Base-by-base conservation (phyloP, 1,139 yeast genomes). In the Diutina neorugosa region DNA sequence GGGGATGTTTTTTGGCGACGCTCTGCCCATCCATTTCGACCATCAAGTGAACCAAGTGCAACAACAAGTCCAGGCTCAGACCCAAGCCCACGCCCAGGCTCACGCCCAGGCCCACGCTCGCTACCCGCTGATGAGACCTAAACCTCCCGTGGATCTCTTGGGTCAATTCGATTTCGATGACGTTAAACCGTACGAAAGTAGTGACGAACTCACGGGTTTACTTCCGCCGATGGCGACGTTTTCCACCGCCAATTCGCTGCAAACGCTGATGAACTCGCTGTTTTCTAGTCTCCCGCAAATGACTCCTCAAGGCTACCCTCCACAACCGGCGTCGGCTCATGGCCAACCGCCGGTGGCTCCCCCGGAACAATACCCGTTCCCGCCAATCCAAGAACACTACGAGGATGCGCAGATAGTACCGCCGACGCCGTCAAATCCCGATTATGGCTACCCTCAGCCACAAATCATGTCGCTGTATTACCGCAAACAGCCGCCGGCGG, bases 161-260 rank as follows among this genome's bases (percentile, higher is more conserved):
- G 40, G 50, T 4, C 50, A 46, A n/a, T 46, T 46, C 27, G 50
- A 46, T 25, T 46, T 46, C n/a, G 48, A 44, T 4, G 34, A 16
- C 18, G 25, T 44, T 2, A 21, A 16, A 20, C 34, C 48, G 3
- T 44, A 44, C 34, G 50, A 46, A 9, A 27, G 50, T 41, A 27
- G 20, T 41, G 50, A 27, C 31, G 50, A 46, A 19, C 21, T 46
- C n/a, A 46, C 50, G 40, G 50, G 41, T 4, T 18, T 46, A 8
- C n/a, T 46, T 3, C 50, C 50, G 20, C 50, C 50, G 6, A 46
- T 46, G 50, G 50, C 50, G n/a, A 46, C 50, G n/a, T 46, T 46
- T 27, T 27, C 40, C 50, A 46, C 50, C 41, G 50, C 50, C 23
- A 46, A 46, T 11, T 27, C 27, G 50, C 50, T 46, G 50, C 18